Evolutionary conservation across 306 rosid species (phyloP).

Genomic region (Cyamopsis tetragonoloba): DNA sequence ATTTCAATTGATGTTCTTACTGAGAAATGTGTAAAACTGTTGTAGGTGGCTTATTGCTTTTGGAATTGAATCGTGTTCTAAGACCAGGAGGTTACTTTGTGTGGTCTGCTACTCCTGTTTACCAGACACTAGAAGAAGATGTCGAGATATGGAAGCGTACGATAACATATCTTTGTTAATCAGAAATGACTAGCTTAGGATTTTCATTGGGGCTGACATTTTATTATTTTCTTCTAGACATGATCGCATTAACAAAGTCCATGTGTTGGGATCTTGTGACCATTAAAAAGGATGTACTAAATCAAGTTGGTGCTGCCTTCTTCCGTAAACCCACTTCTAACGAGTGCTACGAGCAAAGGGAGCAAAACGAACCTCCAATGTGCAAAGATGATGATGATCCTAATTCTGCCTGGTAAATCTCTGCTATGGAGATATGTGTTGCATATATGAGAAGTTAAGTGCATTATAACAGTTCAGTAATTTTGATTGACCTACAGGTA

Average conservation of each 20-base stretch:
- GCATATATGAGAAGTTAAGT: too few species aligned
- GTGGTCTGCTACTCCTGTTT: constrained; percentile 85
- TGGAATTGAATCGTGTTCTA: constrained; percentile 69
- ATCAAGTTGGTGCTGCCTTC: constrained; percentile 62
- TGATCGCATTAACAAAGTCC: constrained; percentile 54
- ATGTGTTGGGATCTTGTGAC: constrained; percentile 92
- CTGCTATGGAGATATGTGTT: not conserved
- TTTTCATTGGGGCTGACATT: not conserved
- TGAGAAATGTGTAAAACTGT: not conserved
- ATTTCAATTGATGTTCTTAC: not conserved
- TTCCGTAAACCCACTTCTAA: constrained; percentile 68
- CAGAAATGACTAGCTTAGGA: not conserved
- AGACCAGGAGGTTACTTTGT: constrained; percentile 79
- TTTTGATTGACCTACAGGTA: constrained; percentile 44
- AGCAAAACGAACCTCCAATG: constrained; percentile 62
- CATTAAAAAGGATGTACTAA: constrained; percentile 52
- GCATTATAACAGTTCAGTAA: not conserved
- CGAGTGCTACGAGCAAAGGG: constrained; percentile 61
- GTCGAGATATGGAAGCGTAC: constrained; percentile 66
- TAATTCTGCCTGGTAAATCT: constrained; percentile 69
- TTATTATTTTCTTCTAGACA: constrained; percentile 33
- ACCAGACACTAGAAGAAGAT: constrained; percentile 62
- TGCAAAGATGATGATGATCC: constrained; percentile 74
- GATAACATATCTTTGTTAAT: not conserved
- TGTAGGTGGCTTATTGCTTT: constrained; percentile 66